These are phyloP conservation scores for Candida insectorum DNA, from an alignment of 805 yeast genomes.

Conservation along the genomic window DNA sequence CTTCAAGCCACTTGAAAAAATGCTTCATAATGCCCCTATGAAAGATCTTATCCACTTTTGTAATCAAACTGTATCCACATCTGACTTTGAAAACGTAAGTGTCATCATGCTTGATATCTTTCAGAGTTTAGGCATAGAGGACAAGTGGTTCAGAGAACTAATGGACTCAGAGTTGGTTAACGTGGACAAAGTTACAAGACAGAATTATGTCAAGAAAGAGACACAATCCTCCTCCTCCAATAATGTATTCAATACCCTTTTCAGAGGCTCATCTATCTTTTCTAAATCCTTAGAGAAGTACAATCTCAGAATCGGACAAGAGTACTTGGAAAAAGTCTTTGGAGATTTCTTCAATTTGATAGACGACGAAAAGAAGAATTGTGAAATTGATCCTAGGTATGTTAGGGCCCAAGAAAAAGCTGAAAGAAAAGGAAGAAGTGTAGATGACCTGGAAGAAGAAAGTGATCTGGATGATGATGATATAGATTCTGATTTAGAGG, in stretches of 20 bases:
- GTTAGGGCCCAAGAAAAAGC: slow-evolving; percentile 38
- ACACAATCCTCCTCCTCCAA: slow-evolving; percentile 17
- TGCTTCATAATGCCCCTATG: slow-evolving; percentile 53
- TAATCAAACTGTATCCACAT: slow-evolving; percentile 32
- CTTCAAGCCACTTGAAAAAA: slow-evolving; percentile 60
- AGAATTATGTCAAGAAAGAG: slow-evolving; percentile 32
- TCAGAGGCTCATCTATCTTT: slow-evolving; percentile 81
- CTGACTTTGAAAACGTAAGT: slow-evolving; percentile 53
- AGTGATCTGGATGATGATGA: slow-evolving; percentile 19
- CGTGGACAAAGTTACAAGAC: slow-evolving; percentile 43
- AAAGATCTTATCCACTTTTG: slow-evolving; percentile 50
- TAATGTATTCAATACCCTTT: slow-evolving; percentile 42
- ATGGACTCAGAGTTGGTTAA: slow-evolving; percentile 62
- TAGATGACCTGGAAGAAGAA: slow-evolving; percentile 16
- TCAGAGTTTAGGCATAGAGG: slow-evolving; percentile 65
- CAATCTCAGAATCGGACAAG: slow-evolving; percentile 73
- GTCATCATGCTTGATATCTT: slow-evolving; percentile 67
- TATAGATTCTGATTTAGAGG: slow-evolving; percentile 27
- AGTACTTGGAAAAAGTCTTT: slow-evolving; percentile 68
- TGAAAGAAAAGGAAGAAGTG: slow-evolving; percentile 19
- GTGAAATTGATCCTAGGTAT: slow-evolving; percentile 79
- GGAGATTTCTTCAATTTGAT: slow-evolving; percentile 64
- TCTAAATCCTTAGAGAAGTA: slow-evolving; percentile 79
- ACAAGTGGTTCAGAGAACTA: slow-evolving; percentile 68
- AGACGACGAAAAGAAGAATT: slow-evolving; percentile 46